Conservation (phyloP, 2,329 filamentous ascomycete species). For the Westerdykella ornata region DNA sequence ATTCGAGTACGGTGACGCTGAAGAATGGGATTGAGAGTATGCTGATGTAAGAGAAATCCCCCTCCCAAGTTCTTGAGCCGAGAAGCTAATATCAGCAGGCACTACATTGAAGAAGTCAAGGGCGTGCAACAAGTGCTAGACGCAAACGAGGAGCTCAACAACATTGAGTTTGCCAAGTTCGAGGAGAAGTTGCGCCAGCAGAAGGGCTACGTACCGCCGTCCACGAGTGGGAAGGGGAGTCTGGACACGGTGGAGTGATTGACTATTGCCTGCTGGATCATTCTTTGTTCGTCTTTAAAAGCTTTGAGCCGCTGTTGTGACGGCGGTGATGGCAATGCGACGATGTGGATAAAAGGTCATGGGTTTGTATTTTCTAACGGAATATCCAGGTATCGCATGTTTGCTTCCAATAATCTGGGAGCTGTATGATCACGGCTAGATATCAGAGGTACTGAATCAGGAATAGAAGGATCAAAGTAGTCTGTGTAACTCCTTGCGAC, state of each 20-base stretch:
- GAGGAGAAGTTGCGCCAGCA: constrained; percentile 71
- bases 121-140: constrained; percentile 87
- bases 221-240: constrained; percentile 46
- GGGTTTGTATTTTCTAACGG: too few species aligned
- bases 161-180: constrained; percentile 87
- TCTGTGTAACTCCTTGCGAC: too few species aligned
- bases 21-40: constrained; percentile 98
- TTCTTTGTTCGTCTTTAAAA: too few species aligned
- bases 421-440: too few species aligned
- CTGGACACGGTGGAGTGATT: constrained; percentile 45
- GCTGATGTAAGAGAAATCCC: constrained; percentile 67
- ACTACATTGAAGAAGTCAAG: constrained; percentile 88
- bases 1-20: constrained; percentile 91
- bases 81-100: constrained; percentile 19
- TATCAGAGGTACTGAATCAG: too few species aligned
- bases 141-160: constrained; percentile 80
- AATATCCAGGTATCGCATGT: too few species aligned
- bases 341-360: too few species aligned
- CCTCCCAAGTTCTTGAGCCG: not conserved
- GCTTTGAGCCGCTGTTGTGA: too few species aligned
- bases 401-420: too few species aligned
- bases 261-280: not conserved
- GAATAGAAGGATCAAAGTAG: too few species aligned
- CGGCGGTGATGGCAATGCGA: too few species aligned
- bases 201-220: constrained; percentile 48